phyloP scores from a whole-genome alignment of 768 basidiomycete genomes.

The Ephemerocybe angulata region DNA sequence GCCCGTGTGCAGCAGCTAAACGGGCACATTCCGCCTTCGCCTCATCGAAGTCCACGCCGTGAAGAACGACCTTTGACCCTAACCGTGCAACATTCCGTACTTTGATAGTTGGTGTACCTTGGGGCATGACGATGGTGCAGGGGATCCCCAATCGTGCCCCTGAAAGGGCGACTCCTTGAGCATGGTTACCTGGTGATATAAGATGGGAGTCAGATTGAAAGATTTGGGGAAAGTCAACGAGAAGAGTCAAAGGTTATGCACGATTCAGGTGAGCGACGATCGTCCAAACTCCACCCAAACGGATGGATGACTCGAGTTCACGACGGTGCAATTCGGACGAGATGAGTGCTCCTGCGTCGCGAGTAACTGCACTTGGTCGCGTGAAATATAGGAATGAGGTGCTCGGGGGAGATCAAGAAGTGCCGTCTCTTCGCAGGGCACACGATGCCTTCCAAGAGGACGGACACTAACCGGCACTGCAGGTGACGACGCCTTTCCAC shows the following conservation, averaged over 20 bases:
- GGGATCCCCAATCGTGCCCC: slow-evolving; percentile 83
- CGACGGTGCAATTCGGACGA: too few relatives aligned
- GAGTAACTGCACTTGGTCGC: too few relatives aligned
- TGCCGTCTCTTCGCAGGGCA: too few relatives aligned
- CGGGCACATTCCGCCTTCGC: slow-evolving; percentile 93
- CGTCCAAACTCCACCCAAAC: too few relatives aligned
- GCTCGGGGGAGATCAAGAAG: too few relatives aligned
- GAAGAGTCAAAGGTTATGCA: too few relatives aligned
- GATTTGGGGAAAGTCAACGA: too few relatives aligned
- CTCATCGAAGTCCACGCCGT: slow-evolving; percentile 92
- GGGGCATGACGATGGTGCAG: slow-evolving; percentile 99
- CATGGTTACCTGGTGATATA: slow-evolving; percentile 79
- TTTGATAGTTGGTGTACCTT: slow-evolving; percentile 93
- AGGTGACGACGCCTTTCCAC: slow-evolving; percentile 97
- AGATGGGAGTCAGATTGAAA: slow-evolving; percentile 10
- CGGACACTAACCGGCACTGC: slow-evolving; percentile 91
- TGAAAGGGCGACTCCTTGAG: slow-evolving; percentile 97
- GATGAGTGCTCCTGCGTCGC: too few relatives aligned
- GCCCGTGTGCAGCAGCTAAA: slow-evolving; percentile 68
- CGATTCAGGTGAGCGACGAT: too few relatives aligned
- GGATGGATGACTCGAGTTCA: too few relatives aligned
- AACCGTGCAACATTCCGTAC: slow-evolving; percentile 92
- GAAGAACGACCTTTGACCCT: slow-evolving; percentile 90
- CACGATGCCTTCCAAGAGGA: too few relatives aligned
- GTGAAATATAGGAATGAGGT: too few relatives aligned